phyloP scores from a whole-genome alignment of 768 basidiomycete genomes.

The Daedaleopsis sinensis region DNA sequence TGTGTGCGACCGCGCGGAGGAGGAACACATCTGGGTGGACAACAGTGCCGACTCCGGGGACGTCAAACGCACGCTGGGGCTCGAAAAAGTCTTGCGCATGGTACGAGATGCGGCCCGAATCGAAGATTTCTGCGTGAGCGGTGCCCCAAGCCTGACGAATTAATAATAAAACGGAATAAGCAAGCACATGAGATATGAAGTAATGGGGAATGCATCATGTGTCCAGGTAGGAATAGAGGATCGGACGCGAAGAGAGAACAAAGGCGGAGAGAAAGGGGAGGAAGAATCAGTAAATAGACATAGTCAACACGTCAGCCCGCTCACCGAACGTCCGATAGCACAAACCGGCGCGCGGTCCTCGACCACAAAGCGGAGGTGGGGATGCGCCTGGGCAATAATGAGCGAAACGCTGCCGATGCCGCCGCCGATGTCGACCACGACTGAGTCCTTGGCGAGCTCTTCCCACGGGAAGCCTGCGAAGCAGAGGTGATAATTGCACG shows the following conservation, averaged over 20 bases:
- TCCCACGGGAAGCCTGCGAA: conserved; percentile 38
- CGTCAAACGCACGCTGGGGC: conserved; percentile 4
- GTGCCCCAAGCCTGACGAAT: conserved; percentile 9
- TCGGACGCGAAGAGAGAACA: too few relatives aligned
- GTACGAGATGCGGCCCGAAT: conserved; percentile 12
- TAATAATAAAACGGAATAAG: neutral
- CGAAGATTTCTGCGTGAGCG: conserved; percentile 14
- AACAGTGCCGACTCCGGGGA: conserved; percentile 11
- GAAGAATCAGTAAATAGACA: neutral
- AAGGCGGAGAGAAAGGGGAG: too few relatives aligned
- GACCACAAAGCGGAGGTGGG: conserved; percentile 15
- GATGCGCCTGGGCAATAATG: conserved; percentile 5
- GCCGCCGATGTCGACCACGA: conserved; percentile 17
- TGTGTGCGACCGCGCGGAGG: conserved; percentile 10
- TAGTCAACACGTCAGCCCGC: neutral
- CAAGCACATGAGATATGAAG: too few relatives aligned
- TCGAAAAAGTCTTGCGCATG: conserved; percentile 17
- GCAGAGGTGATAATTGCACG: neutral
- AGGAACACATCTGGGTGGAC: conserved; percentile 16
- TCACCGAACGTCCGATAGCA: conserved; percentile 38
- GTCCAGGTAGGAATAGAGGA: too few relatives aligned
- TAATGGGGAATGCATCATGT: too few relatives aligned
- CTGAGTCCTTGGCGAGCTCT: neutral
- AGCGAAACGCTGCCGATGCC: conserved; percentile 17
- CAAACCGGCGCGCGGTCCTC: conserved; percentile 9